These are phyloP conservation scores for Juglanconis oblonga DNA, from an alignment of 2,329 filamentous ascomycete genomes.

Conservation along the genomic window DNA sequence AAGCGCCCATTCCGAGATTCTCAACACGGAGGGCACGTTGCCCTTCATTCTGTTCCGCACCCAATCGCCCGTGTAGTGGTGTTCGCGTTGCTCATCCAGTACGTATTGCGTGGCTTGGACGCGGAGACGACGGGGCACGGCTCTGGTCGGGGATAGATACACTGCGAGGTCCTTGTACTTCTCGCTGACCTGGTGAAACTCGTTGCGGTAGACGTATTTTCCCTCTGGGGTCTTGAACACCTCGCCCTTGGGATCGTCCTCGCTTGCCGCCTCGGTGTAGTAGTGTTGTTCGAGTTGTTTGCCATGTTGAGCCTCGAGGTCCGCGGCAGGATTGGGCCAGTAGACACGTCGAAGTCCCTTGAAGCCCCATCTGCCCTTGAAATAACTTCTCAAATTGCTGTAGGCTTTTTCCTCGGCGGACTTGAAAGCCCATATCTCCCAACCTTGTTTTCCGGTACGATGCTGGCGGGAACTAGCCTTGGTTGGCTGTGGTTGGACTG, in stretches of 20 bases:
- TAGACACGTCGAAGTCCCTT: too few relatives aligned
- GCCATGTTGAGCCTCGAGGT: too few relatives aligned
- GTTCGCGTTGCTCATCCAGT: conserved; percentile 1
- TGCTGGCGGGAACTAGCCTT: too few relatives aligned
- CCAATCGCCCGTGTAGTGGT: conserved; percentile 21
- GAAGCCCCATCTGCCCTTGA: too few relatives aligned
- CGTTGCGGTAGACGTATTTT: conserved; percentile 22
- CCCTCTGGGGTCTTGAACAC: conserved; percentile 12
- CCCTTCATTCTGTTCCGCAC: conserved; percentile 21
- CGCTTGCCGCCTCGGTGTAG: too few relatives aligned
- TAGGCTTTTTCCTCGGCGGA: too few relatives aligned
- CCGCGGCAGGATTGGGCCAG: too few relatives aligned
- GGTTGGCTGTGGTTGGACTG: too few relatives aligned
- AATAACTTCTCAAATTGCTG: too few relatives aligned
- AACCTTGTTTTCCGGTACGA: too few relatives aligned
- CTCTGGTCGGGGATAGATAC: conserved; percentile 25
- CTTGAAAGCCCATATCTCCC: too few relatives aligned
- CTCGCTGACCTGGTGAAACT: conserved; percentile 19
- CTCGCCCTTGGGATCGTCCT: background rate
- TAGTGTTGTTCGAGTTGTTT: too few relatives aligned
- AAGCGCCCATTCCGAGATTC: conserved; percentile 21
- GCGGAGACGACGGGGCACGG: conserved; percentile 21
- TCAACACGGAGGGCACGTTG: conserved; percentile 20
- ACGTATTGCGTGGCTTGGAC: conserved; percentile 23
- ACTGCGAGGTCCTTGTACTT: conserved; percentile 25